Evolutionary conservation across 2,329 filamentous ascomycete genomes (phyloP), one percentile per base, ranked within the genome.

Genomic region (Cadophora gregata): DNA sequence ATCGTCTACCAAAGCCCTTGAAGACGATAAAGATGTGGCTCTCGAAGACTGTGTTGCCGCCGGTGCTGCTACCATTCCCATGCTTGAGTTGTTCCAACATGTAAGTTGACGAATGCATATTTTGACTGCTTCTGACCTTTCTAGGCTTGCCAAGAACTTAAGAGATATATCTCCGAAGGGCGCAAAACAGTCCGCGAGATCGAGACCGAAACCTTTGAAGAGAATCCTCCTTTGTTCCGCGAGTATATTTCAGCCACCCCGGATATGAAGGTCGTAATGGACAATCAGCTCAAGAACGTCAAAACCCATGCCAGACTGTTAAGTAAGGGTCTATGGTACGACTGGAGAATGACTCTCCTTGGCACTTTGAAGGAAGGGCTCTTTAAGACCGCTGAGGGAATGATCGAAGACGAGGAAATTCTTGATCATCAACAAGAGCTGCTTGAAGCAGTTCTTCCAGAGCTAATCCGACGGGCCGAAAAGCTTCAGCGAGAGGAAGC

Each of bases 281-380:
- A 99, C 80, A 96, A 92, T 71, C 94, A 98, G 77, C 96, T 99
- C 83, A 96, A 97, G 79, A 97, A 98, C 75, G 91, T 97, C 79
- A 98, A 97, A 82, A 94, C 93, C 0, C 92, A 97, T 77, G 93
- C 95, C 19, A 88, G 96, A 29, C 84, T 97, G 16, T 83, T 94
- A 61, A 97, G 95, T 81, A 97, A 97, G 77, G 93, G 93, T 65
- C 94, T 96, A 83, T 99, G 96, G 96, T 99, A 99, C 77, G 91
- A 95, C 75, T 99, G 96, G 96, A 90, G 96, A 48, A 95, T 92
- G 84, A 95, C 96, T 74, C 85, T 98, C 27, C 89, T 92, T 33
- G 85, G 93, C 80, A 90, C 70, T 91, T 93, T 99, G 45, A 93
- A 91, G 76, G 89, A 93, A 72, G 94, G 92, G 3, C 85, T 98